phyloP scores from a whole-genome alignment of 2,329 filamentous ascomycete species.

The Trichophaea hybrida region DNA sequence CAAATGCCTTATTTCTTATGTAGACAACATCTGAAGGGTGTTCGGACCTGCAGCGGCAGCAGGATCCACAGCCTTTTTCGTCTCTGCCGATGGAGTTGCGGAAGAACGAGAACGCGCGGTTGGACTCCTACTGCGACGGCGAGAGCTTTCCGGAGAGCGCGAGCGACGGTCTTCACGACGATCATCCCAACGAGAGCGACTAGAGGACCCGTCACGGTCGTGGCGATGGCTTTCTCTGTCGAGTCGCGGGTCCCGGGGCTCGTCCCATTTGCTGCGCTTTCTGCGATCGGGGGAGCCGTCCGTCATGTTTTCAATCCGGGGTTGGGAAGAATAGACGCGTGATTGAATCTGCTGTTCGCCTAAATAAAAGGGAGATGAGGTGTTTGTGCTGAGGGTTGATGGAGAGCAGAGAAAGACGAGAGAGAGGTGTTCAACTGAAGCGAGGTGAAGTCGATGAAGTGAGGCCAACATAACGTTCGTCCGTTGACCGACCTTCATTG shows the following conservation, averaged over 20 bases:
- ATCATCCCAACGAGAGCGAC: slow-evolving; percentile 21
- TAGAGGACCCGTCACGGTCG: slow-evolving; percentile 27
- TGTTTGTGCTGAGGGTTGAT: too few relatives aligned
- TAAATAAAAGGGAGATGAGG: too few relatives aligned
- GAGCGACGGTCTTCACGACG: slow-evolving; percentile 42
- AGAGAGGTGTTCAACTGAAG: too few relatives aligned
- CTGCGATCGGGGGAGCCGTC: slow-evolving; percentile 23
- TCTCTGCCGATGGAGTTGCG: slow-evolving; percentile 8
- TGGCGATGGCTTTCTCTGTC: slow-evolving; percentile 9
- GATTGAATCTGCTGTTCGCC: too few relatives aligned
- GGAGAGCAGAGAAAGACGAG: too few relatives aligned
- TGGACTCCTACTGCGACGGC: slow-evolving; percentile 73
- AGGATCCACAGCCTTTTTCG: slow-evolving; percentile 46
- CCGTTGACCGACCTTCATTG: too few relatives aligned
- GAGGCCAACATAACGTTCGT: too few relatives aligned
- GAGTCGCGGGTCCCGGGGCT: slow-evolving; percentile 22
- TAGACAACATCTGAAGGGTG: slow-evolving; percentile 1
- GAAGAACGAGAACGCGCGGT: background rate
- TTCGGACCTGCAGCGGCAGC: slow-evolving; percentile 61
- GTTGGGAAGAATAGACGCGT: background rate
- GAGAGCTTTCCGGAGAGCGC: slow-evolving; percentile 51
- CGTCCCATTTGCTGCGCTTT: slow-evolving; percentile 28
- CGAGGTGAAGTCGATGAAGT: too few relatives aligned
- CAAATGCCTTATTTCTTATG: background rate
- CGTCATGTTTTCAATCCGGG: slow-evolving; percentile 9